Evolutionary conservation across 2,329 filamentous ascomycete species (phyloP).

Genomic region (Fonsecaea erecta): DNA sequence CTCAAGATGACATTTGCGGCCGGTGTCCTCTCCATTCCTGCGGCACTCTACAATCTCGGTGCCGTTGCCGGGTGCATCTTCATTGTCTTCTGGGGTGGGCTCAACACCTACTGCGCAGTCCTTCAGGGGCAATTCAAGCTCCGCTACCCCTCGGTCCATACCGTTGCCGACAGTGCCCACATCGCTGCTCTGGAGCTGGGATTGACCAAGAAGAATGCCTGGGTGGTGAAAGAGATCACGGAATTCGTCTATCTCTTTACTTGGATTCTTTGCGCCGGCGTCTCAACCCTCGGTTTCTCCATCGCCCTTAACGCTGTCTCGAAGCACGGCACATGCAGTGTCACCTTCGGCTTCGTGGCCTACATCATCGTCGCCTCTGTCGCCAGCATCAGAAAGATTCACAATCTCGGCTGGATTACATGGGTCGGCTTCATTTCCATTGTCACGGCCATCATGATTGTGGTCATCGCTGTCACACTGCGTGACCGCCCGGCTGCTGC

Average conservation of each 20-base stretch:
- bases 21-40: conserved; percentile 78
- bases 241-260: conserved; percentile 46
- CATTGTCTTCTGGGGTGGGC: conserved; percentile 54
- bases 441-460: conserved; percentile 45
- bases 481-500: conserved; percentile 45
- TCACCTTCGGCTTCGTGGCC: conserved; percentile 38
- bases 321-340: conserved; percentile 43
- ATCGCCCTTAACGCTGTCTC: conserved; percentile 51
- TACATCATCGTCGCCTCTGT: conserved; percentile 36
- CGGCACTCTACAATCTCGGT: conserved; percentile 54
- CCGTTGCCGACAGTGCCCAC: conserved; percentile 62
- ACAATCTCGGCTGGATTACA: conserved; percentile 58
- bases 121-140: conserved; percentile 58
- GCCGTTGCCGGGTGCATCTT: conserved; percentile 54
- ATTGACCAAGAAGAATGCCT: not conserved
- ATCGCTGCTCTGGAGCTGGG: conserved; percentile 50
- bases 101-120: conserved; percentile 56
- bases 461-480: conserved; percentile 42
- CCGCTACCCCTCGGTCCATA: conserved; percentile 56
- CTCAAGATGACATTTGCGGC: conserved; percentile 78
- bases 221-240: conserved; percentile 49
- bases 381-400: conserved; percentile 41
- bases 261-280: conserved; percentile 48
- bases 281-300: conserved; percentile 49
- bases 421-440: conserved; percentile 59